Evolutionary conservation across 257 asterid genomes (phyloP).

Genomic region (Nicotiana obtusifolia): DNA sequence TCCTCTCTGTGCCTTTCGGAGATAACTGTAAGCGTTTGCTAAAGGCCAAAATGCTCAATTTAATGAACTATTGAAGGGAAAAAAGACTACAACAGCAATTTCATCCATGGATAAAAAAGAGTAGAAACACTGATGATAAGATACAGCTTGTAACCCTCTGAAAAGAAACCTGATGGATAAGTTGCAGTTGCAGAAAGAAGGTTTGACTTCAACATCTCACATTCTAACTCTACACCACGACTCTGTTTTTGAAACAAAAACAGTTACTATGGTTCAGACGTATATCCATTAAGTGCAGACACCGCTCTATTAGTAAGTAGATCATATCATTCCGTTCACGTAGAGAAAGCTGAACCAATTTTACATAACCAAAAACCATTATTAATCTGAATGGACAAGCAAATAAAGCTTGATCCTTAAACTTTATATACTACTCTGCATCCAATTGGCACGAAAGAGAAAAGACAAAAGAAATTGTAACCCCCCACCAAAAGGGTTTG

Average conservation of each 20-base stretch:
- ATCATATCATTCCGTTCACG: neutral
- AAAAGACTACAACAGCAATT: neutral
- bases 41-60: neutral
- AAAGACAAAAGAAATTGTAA: neutral
- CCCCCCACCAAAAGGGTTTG: neutral
- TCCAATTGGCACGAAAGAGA: neutral
- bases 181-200: neutral
- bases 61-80: neutral
- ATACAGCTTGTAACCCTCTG: neutral
- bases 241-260: neutral
- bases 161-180: neutral
- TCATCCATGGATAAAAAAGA: neutral
- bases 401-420: neutral
- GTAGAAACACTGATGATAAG: neutral
- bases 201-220: neutral
- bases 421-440: neutral
- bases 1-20: neutral
- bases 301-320: neutral
- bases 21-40: neutral
- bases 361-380: neutral
- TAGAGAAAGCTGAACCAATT: neutral
- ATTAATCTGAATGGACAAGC: neutral
- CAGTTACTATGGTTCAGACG: neutral
- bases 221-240: neutral
- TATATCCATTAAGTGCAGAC: neutral